These are phyloP conservation scores for Zanthoxylum bungeanum DNA, from an alignment of 345 rosid genomes.

Conservation along the genomic window DNA sequence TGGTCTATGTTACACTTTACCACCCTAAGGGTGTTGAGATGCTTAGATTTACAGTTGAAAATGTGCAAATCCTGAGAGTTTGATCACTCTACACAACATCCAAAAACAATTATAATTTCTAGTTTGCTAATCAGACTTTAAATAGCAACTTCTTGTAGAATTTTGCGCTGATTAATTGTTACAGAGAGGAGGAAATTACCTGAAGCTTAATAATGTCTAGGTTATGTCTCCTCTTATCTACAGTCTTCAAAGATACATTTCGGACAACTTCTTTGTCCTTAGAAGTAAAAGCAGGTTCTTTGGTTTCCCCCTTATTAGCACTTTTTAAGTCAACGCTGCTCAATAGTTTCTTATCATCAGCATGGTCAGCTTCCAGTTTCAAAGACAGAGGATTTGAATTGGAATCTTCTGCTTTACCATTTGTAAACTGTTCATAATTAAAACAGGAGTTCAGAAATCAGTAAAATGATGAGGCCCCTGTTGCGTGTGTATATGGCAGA, in stretches of 20 bases:
- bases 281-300: constrained; percentile 12
- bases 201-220: constrained; percentile 16
- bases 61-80: neutral
- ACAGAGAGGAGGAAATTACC: constrained; percentile 12
- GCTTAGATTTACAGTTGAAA: neutral
- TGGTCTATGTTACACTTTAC: neutral
- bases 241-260: constrained; percentile 20
- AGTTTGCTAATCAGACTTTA: neutral
- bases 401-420: constrained; percentile 2
- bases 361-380: constrained; percentile 18
- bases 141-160: neutral
- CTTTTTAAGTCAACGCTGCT: constrained; percentile 3
- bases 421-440: constrained; percentile 25
- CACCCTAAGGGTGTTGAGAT: neutral
- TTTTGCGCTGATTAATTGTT: neutral
- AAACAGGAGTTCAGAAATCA: neutral
- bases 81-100: neutral
- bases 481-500: too few relatives aligned
- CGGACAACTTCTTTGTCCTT: constrained; percentile 9
- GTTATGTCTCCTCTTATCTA: constrained; percentile 11
- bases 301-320: constrained; percentile 12
- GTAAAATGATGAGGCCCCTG: too few relatives aligned
- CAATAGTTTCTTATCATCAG: constrained; percentile 14
- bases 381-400: constrained; percentile 1
- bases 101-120: neutral